A percentile compares a stretch with the other conserved stretches of the same genome.
phyloP scores from a whole-genome alignment of 2,329 filamentous ascomycete species.

The Verticillium isaacii region DNA sequence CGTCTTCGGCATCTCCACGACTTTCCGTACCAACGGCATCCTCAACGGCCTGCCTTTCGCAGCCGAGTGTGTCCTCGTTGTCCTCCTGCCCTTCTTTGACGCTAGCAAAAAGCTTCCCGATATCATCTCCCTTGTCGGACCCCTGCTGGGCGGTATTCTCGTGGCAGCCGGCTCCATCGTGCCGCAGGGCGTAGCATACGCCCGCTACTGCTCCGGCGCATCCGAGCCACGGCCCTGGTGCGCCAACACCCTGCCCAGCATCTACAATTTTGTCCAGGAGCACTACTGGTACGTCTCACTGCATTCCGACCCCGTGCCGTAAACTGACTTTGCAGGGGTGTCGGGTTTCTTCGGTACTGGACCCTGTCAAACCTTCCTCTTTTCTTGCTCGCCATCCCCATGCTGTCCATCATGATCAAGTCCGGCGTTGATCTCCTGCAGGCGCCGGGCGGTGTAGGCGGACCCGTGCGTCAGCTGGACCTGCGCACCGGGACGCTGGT shows the following conservation, averaged over 20 bases:
- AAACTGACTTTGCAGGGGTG: constrained; percentile 56
- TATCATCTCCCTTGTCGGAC: constrained; percentile 44
- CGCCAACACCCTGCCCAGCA: constrained; percentile 65
- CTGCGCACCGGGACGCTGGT: constrained; percentile 25
- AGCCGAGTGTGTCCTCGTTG: constrained; percentile 44
- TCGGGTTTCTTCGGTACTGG: constrained; percentile 89
- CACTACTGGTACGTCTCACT: constrained; percentile 73
- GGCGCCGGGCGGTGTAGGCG: constrained; percentile 10
- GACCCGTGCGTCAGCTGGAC: constrained; percentile 16
- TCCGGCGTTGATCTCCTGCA: constrained; percentile 48
- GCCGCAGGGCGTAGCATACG: constrained; percentile 74
- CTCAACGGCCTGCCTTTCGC: constrained; percentile 75
- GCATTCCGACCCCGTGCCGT: not conserved
- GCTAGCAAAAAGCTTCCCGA: constrained; percentile 14
- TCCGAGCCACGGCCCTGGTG: constrained; percentile 67
- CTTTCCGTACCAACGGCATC: constrained; percentile 80
- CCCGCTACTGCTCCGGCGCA: constrained; percentile 55
- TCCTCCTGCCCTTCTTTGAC: constrained; percentile 9
- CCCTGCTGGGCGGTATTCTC: constrained; percentile 61
- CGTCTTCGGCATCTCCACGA: constrained; percentile 66
- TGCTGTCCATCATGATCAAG: constrained; percentile 61
- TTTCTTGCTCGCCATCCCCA: constrained; percentile 77
- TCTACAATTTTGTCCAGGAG: constrained; percentile 85
- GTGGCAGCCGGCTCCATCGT: constrained; percentile 63
- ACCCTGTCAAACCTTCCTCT: constrained; percentile 79